Base-by-base conservation (phyloP, 208 protist genomes). In the Trypanosoma congolense region DNA sequence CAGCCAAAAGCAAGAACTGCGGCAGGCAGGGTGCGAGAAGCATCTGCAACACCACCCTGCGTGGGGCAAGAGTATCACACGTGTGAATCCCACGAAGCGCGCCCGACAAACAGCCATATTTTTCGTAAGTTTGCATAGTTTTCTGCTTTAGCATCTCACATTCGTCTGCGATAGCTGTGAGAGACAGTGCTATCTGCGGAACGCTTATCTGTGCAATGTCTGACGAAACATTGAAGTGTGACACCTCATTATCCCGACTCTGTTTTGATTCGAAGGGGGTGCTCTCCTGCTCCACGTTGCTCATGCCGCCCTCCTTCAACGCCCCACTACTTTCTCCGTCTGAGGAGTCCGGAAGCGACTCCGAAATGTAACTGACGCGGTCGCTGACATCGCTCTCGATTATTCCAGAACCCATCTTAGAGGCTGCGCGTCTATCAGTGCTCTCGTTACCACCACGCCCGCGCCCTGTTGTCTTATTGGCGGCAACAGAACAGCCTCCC, bases 61-160 rank as follows among this genome's bases (percentile, higher is more conserved):
- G 79, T 5, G 82, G 62, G 10, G 61, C 54, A 44, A 72, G 73
- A n/a, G 63, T 56, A 29, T 62, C 70, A 54, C 86, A 88, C 9
- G 77, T 22, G 51, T 89, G 82, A 25, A 84, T n/a, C n/a, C 85
- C 85, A 31, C 81, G 81, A 47, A 93, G 55, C 47, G 77, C 72
- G 16, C 74, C 75, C 5, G 81, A 75, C 22, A 79, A 67, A 69
- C 86, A 86, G 21, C 85, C 85, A 53, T 88, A 90, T 19, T 43
- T 43, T 0, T 55, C 48, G 46, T 77, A 88, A 5, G 70, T 55
- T 33, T 70, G 56, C 26, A 68, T 69, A 8, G 72, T 68, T 2
- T 74, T 56, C n/a, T 61, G 49, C 40, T 70, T 71, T 10, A 93
- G 70, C 19, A 62, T 30, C 26, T 60, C 44, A 22, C 73, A 35